Evolutionary conservation across 176 grass and related monocot genomes (phyloP), one percentile per base, ranked within the genome.

Genomic region (Oryza nivara): DNA sequence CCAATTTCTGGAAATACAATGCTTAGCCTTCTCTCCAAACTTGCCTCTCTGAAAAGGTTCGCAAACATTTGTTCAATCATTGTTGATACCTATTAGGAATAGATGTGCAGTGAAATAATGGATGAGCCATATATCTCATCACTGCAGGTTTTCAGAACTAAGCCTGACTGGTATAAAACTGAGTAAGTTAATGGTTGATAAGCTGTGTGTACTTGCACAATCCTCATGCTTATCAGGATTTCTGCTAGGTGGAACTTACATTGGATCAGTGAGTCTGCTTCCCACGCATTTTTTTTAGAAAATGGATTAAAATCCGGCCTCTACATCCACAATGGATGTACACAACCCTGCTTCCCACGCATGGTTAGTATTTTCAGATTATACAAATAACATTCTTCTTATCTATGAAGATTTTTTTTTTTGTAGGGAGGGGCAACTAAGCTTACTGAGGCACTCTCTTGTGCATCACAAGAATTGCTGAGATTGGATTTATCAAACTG

Each of bases 1-100:
- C 96, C 93, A 28, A 89, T 96, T 86, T 91, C 93, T 91, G 86
- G 93, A 80, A 95, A 92, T 90, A 65, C 93, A 81, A 94, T 98
- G 91, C 56, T 92, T 85, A 98, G 85, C 68, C 85, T 98, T 71
- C 80, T 98, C 75, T 86, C 88, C 48, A 98, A 94, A 89, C 91
- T 98, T 75, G 47, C 88, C 15, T 96, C 93, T 75, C 86, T 98
- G 75, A 96, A 84, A 90, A 94, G 96, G 96, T 98, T 77, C 68
- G 78, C 17, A 65, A 15, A 87, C 63, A 68, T 82, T 82, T 87
- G 48, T 43, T 85, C 68, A n/a, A 43, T 84, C 74, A 76, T 19
- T 80, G 69, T 90, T 68, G 13, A 68, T 49, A 65, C 40, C 23
- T 77, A 51, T 46, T 47, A 77, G 10, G 20, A 6, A 60, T 9